Percentiles rank a stretch among this genome's conserved stretches.
Evolutionary conservation across 257 asterid genomes (phyloP).

Genomic region (Salvia rosmarinus): DNA sequence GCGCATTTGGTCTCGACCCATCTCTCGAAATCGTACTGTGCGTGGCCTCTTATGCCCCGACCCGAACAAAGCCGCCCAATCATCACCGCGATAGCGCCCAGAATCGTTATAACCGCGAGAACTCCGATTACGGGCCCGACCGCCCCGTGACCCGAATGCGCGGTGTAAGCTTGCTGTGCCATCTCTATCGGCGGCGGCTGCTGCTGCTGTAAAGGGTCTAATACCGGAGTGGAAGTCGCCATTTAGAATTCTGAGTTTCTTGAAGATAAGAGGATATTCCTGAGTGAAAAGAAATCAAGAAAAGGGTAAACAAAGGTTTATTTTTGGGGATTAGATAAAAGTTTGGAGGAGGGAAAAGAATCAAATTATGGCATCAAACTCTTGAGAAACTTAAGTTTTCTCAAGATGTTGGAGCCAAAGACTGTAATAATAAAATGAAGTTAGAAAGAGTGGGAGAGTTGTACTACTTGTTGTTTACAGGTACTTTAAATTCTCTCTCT

Average conservation of each 20-base stretch:
- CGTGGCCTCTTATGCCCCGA: slow-evolving; percentile 66
- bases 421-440: slow-evolving; percentile 12
- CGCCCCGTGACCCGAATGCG: slow-evolving; percentile 67
- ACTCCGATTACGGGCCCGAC: slow-evolving; percentile 85
- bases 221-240: slow-evolving; percentile 48
- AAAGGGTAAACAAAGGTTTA: not conserved
- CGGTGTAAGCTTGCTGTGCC: slow-evolving; percentile 56
- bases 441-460: slow-evolving; percentile 9
- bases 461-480: slow-evolving; percentile 12
- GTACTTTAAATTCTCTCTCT: slow-evolving; percentile 9
- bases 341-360: not conserved
- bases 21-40: slow-evolving; percentile 70
- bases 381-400: not conserved
- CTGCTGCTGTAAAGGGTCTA: slow-evolving; percentile 46
- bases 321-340: slow-evolving; percentile 9
- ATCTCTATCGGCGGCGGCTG: slow-evolving; percentile 65
- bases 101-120: slow-evolving; percentile 63
- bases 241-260: slow-evolving; percentile 27
- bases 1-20: slow-evolving; percentile 92
- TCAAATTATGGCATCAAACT: slow-evolving; percentile 8
- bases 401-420: slow-evolving; percentile 18
- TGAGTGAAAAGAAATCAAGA: slow-evolving; percentile 15
- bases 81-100: slow-evolving; percentile 77
- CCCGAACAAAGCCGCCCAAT: slow-evolving; percentile 88
- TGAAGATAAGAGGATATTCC: slow-evolving; percentile 33